A percentile compares a stretch with the other conserved stretches of the same genome.
Evolutionary conservation across 192 early-diverging fungal genomes (phyloP).

Genomic region (Linnemannia schmuckeri): DNA sequence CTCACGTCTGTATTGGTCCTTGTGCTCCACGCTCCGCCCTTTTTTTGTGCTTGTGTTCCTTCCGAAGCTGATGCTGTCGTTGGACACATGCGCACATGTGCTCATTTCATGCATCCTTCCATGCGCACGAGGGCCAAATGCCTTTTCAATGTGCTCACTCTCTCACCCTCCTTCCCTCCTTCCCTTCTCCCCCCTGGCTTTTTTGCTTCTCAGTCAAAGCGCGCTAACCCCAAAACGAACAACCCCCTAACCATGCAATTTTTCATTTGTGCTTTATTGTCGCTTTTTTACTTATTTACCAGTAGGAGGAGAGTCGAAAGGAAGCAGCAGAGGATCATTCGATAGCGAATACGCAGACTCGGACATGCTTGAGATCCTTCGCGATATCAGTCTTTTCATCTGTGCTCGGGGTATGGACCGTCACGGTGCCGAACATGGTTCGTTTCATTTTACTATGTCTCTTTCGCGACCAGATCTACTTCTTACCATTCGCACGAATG

Average conservation of each 20-base stretch:
- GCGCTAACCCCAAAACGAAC: too few relatives aligned
- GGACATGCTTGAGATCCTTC: slow-evolving; percentile 53
- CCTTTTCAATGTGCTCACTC: too few relatives aligned
- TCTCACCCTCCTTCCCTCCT: too few relatives aligned
- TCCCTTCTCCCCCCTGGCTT: too few relatives aligned
- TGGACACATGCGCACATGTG: too few relatives aligned
- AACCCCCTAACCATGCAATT: not conserved
- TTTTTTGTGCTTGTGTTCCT: too few relatives aligned
- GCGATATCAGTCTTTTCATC: slow-evolving; percentile 54
- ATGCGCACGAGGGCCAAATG: too few relatives aligned
- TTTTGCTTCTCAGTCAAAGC: too few relatives aligned
- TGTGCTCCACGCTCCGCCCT: not conserved
- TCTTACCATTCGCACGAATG: not conserved
- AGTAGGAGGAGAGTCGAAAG: slow-evolving; percentile 18
- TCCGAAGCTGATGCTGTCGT: too few relatives aligned
- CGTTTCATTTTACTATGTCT: not conserved
- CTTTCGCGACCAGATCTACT: not conserved
- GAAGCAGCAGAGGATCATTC: slow-evolving; percentile 17
- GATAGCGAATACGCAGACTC: slow-evolving; percentile 50
- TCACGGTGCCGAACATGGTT: slow-evolving; percentile 38
- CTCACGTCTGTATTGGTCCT: not conserved
- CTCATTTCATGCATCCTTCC: too few relatives aligned
- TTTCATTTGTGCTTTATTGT: not conserved
- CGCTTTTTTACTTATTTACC: not conserved
- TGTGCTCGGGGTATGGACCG: slow-evolving; percentile 51